Base-by-base conservation (phyloP, 1,139 yeast genomes). In the Pneumocystis jirovecii region DNA sequence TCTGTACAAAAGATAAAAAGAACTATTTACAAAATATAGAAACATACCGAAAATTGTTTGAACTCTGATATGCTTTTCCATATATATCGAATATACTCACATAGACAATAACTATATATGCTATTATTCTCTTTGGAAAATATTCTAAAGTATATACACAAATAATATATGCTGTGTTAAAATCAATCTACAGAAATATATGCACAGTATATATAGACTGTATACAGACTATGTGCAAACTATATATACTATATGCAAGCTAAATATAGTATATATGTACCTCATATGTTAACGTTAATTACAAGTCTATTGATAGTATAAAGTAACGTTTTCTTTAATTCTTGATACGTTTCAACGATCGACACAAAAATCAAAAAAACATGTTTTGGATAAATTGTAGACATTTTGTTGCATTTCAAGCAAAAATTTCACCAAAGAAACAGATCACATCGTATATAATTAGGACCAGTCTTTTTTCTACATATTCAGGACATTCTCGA, bases 401-500 rank as follows among this genome's bases (percentile, higher is more conserved):
- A 40, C 19, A 40, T 2, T 40, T 40, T 17, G 15, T 2, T 17
- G 19, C 19, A 17, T 40, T 40, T 40, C 4, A 17, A 8, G 7
- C n/a, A 3, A 40, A 1, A 5, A 10, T 40, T 40, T 17, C 6
- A 19, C 2, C 15, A 3, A 15, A 40, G 6, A 40, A 40, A 40
- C 19, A 12, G 7, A 4, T 40, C 19, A 15, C 6, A 15, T 40
- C 6, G n/a, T 6, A 15, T 40, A 8, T 40, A 2, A 17, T 15
- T 8, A 7, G 12, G 21, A 7, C 19, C 21, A 15, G 34, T 25
- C n/a, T 10, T 25, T 50, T 50, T 50, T 50, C 57, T 8, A 6
- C 57, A 25, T 37, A 39, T n/a, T 25, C 42, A 12, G 17, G 3
- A 63, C 73, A 65, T 74, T 73, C 69, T 78, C 57, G 57, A 1